phyloP scores from a whole-genome alignment of 306 rosid genomes.

The Trifolium dubium region DNA sequence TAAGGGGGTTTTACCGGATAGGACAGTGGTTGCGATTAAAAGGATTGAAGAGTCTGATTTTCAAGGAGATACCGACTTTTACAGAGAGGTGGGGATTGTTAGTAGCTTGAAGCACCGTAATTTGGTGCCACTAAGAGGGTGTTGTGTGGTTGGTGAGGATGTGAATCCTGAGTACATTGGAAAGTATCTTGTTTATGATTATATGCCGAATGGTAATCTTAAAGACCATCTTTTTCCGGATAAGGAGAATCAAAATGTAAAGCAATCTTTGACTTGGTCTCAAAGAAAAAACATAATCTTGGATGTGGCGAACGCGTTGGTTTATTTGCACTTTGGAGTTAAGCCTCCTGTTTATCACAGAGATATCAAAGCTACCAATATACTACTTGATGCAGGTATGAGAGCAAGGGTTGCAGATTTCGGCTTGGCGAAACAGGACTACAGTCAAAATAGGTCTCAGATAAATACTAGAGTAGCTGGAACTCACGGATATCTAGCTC shows the following conservation, averaged over 20 bases:
- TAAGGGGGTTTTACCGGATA: constrained; percentile 76
- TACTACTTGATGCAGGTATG: constrained; percentile 79
- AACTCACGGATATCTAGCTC: constrained; percentile 93
- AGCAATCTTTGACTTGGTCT: constrained; percentile 73
- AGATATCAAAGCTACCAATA: constrained; percentile 89
- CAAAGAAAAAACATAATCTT: constrained; percentile 81
- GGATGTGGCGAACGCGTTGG: constrained; percentile 90
- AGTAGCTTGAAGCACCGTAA: constrained; percentile 89
- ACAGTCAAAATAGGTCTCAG: constrained; percentile 77
- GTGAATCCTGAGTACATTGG: constrained; percentile 49
- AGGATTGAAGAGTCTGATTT: constrained; percentile 72
- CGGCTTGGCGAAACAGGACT: constrained; percentile 78
- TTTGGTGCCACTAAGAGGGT: constrained; percentile 85
- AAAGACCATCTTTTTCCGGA: constrained; percentile 65
- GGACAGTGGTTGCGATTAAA: constrained; percentile 75
- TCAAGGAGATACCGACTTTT: constrained; percentile 76
- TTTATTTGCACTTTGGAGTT: constrained; percentile 88
- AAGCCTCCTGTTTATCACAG: constrained; percentile 89
- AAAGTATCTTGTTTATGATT: constrained; percentile 81
- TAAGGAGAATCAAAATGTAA: constrained; percentile 40
- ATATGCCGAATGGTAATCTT: constrained; percentile 92
- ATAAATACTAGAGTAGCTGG: constrained; percentile 88
- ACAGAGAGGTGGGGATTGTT: constrained; percentile 86
- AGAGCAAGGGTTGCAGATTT: constrained; percentile 89
- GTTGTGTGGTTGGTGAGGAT: constrained; percentile 73